Evolutionary conservation across 257 asterid species (phyloP).

Genomic region (Ballota nigra): DNA sequence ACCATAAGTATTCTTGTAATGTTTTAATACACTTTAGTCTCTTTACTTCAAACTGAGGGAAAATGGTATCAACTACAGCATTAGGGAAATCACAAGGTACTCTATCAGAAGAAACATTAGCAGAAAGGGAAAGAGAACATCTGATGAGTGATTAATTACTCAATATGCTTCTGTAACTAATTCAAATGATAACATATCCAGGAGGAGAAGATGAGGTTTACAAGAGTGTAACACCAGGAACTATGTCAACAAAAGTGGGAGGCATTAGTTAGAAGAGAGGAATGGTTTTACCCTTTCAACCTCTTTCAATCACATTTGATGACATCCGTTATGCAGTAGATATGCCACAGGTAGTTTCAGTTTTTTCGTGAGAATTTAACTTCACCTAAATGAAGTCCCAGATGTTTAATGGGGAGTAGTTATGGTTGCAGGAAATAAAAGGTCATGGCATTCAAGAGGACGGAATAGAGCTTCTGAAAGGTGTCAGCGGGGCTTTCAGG

Average conservation of each 20-base stretch:
- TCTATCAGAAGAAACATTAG: slow-evolving; percentile 48
- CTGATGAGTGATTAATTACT: slow-evolving; percentile 6
- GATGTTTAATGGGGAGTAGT: neutral
- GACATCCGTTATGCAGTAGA: no score
- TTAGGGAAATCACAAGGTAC: slow-evolving; percentile 64
- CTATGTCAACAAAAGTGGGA: no score
- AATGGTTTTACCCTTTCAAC: no score
- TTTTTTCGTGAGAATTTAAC: no score
- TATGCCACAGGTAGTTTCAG: no score
- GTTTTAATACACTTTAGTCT: neutral
- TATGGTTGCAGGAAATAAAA: slow-evolving; percentile 58
- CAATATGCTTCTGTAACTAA: no score
- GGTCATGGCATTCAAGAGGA: slow-evolving; percentile 52
- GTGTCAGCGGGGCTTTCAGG: slow-evolving; percentile 71
- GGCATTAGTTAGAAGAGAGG: no score
- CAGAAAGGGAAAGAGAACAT: slow-evolving; percentile 40
- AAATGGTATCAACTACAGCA: slow-evolving; percentile 43
- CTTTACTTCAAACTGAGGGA: slow-evolving; percentile 1
- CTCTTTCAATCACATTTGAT: no score
- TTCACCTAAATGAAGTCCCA: no score
- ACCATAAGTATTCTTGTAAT: slow-evolving; percentile 46
- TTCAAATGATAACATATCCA: no score
- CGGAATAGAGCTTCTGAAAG: slow-evolving; percentile 58
- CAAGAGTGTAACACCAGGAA: no score
- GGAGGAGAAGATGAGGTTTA: no score